A percentile compares a stretch with the other conserved stretches of the same genome.
Conservation (phyloP, 306 rosid species). For the Fragaria vesca region DNA sequence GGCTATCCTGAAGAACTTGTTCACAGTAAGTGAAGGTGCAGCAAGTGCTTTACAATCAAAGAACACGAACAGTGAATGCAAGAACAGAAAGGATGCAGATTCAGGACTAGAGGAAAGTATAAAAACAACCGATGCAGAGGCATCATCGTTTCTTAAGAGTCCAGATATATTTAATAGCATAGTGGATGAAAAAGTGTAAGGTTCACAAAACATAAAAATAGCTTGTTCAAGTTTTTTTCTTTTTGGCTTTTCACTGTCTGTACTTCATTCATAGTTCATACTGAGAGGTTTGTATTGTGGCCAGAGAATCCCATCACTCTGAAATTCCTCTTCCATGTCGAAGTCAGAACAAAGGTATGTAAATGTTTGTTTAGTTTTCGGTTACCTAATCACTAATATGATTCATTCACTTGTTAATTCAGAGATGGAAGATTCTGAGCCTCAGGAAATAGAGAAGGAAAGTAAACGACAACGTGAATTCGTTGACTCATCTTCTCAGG, state of each 20-base stretch:
- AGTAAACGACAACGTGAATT: constrained; percentile 34
- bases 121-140: constrained; percentile 44
- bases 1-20: constrained; percentile 34
- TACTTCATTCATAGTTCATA: constrained; percentile 6
- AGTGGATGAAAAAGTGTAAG: constrained; percentile 48
- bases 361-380: neutral
- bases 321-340: constrained; percentile 39
- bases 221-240: constrained; percentile 8
- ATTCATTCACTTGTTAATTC: constrained; percentile 21
- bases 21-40: constrained; percentile 35
- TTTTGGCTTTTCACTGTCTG: neutral
- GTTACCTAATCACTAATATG: neutral
- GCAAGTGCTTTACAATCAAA: constrained; percentile 33
- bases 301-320: constrained; percentile 40
- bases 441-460: constrained; percentile 35
- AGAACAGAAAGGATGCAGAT: constrained; percentile 35
- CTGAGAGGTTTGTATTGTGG: constrained; percentile 25
- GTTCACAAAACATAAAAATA: constrained; percentile 2
- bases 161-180: constrained; percentile 31
- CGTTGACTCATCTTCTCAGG: constrained; percentile 46
- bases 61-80: constrained; percentile 28
- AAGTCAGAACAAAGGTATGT: constrained; percentile 49
- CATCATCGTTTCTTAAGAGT: constrained; percentile 38
- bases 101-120: constrained; percentile 22
- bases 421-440: constrained; percentile 36